Evolutionary conservation across 768 basidiomycete species (phyloP), one percentile per base, ranked within the genome.

Genomic region (Russula sp.): DNA sequence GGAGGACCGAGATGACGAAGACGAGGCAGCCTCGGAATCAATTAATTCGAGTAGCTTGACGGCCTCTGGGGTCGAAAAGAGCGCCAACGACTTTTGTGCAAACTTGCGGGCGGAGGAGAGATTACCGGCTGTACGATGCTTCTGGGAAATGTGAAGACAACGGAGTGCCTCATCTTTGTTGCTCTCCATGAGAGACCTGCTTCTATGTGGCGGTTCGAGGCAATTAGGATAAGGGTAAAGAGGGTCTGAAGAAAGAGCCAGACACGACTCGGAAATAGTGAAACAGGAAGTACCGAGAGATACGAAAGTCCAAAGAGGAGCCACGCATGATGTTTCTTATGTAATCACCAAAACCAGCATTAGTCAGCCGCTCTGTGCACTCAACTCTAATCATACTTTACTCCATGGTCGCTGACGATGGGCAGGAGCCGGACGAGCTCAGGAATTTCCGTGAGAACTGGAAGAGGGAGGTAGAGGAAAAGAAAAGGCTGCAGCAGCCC

Each of bases 91-190:
- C 76, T 98, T 98, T 75, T 87, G 84, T 65, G 87, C 89, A 78
- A 98, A 95, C 74, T 92, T 92, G 72, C 88, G 84, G 1, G 95
- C 93, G 2, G 89, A 85, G 49, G 87, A 66, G 60, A 85, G 77
- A 74, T 95, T 92, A 54, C 84, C 86, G 51, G 84, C 79, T 59
- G 86, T 82, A 65, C 83, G 80, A 74, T 94, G 87, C 71, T 83
- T 84, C 72, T 86, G 84, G 3, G 94, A 89, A 67, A 97, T 91
- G 54, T 76, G 73, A 57, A 96, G 81, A 72, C 91, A 92, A 70
- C 89, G 86, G 62, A 88, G 74, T 40, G 93, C 93, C 76, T 96
- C 93, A 72, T 96, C 93, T 69, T 85, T 91, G 80, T 96, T 96
- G 75, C 88, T 87, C 75, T 90, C 89, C 89, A 91, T 90, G 57